Percentiles rank a stretch among this genome's conserved stretches.
phyloP scores from a whole-genome alignment of 495 filamentous ascomycete genomes.

The Neurospora sublineolata region DNA sequence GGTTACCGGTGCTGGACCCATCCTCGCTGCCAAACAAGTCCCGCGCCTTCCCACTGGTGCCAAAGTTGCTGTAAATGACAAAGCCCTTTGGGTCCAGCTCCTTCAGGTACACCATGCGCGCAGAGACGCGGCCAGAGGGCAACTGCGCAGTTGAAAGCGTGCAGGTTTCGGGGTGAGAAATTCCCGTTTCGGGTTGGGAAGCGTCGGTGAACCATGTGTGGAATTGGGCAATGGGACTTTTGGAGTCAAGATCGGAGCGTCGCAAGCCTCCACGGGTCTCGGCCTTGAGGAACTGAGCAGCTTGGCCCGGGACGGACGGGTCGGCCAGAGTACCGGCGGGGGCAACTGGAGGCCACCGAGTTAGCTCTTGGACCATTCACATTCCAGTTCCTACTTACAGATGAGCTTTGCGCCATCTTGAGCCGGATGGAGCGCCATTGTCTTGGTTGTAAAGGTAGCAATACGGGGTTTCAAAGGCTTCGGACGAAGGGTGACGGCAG shows the following conservation, averaged over 20 bases:
- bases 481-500: not conserved
- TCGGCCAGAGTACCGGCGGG: slow-evolving; percentile 20
- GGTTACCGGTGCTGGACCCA: slow-evolving; percentile 38
- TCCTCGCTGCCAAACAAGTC: slow-evolving; percentile 40
- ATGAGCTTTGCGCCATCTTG: slow-evolving; percentile 36
- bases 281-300: slow-evolving; percentile 49
- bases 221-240: slow-evolving; percentile 67
- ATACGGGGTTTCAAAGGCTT: not conserved
- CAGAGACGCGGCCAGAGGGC: slow-evolving; percentile 72
- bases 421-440: slow-evolving; percentile 39
- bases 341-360: slow-evolving; percentile 33
- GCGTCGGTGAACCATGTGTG: slow-evolving; percentile 74
- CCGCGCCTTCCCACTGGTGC: slow-evolving; percentile 54
- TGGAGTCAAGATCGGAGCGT: slow-evolving; percentile 38
- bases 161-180: slow-evolving; percentile 65
- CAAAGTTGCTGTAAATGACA: slow-evolving; percentile 89
- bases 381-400: slow-evolving; percentile 26
- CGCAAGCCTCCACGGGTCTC: slow-evolving; percentile 34
- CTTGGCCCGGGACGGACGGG: slow-evolving; percentile 31
- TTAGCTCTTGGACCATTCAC: slow-evolving; percentile 24
- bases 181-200: slow-evolving; percentile 34
- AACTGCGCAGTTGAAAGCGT: slow-evolving; percentile 76
- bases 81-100: slow-evolving; percentile 70
- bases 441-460: slow-evolving; percentile 1
- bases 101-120: slow-evolving; percentile 85